These are phyloP conservation scores for Penicillium herquei DNA, from an alignment of 495 filamentous ascomycete species.

Conservation along the genomic window DNA sequence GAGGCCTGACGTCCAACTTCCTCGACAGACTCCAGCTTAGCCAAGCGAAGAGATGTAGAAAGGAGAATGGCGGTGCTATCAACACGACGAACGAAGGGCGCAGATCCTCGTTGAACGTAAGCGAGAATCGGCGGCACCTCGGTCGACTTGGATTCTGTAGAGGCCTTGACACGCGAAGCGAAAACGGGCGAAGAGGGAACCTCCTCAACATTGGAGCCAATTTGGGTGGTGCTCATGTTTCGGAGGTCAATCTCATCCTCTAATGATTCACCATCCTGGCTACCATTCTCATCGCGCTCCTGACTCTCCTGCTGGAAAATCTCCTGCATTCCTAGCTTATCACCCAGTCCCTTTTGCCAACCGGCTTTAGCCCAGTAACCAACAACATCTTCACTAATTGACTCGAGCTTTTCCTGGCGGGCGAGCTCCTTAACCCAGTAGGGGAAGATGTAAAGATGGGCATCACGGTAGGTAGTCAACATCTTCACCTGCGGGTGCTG, in stretches of 20 bases:
- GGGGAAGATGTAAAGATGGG: conserved; percentile 91
- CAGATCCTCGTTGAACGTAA: conserved; percentile 61
- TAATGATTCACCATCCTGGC: conserved; percentile 41
- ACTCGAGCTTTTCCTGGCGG: conserved; percentile 76
- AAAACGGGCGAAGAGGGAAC: conserved; percentile 18
- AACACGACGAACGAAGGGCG: conserved; percentile 75
- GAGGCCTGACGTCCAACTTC: conserved; percentile 60
- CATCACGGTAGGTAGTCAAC: conserved; percentile 76
- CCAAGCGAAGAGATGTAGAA: conserved; percentile 77
- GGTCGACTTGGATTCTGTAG: conserved; percentile 11
- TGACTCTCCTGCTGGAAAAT: conserved; percentile 52
- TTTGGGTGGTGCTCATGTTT: conserved; percentile 56
- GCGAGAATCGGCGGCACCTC: conserved; percentile 68
- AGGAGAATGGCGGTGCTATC: conserved; percentile 83
- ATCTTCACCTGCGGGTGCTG: conserved; percentile 73
- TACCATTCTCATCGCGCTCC: conserved; percentile 31
- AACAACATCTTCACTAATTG: conserved; percentile 85
- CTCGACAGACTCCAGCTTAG: conserved; percentile 69
- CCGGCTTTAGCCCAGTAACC: conserved; percentile 93
- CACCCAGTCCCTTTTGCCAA: conserved; percentile 79
- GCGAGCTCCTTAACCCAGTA: conserved; percentile 83
- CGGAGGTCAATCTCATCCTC: conserved; percentile 65
- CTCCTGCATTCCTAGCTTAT: conserved; percentile 70
- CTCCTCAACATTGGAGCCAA: conserved; percentile 17
- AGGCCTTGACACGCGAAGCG: conserved; percentile 43